A percentile compares a stretch with the other conserved stretches of the same genome.
Evolutionary conservation across 768 basidiomycete species (phyloP).

Genomic region (Tylopilus cervinicoccineus): DNA sequence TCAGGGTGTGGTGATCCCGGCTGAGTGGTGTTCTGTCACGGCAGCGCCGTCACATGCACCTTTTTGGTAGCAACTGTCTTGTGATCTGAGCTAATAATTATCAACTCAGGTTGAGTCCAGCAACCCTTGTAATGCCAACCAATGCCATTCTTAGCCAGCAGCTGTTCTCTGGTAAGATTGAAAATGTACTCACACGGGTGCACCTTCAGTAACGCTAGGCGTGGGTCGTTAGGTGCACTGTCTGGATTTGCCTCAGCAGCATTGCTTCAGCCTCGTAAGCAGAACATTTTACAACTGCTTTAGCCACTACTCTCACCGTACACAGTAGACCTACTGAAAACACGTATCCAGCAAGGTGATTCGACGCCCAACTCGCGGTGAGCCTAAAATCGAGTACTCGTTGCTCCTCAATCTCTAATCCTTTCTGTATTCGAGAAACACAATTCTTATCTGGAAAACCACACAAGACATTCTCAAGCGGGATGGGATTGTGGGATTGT

Average conservation of each 20-base stretch:
- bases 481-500: constrained; percentile 70
- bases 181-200: not conserved
- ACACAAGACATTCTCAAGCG: constrained; percentile 54
- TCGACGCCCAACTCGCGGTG: constrained; percentile 38
- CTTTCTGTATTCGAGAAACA: constrained; percentile 25
- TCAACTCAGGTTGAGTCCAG: too few species aligned
- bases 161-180: constrained; percentile 24
- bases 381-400: constrained; percentile 11
- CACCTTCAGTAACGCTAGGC: not conserved
- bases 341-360: constrained; percentile 84
- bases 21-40: too few species aligned
- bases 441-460: constrained; percentile 45
- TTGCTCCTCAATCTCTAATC: not conserved
- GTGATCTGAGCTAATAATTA: too few species aligned
- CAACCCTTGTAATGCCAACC: constrained; percentile 15
- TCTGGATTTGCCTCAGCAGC: constrained; percentile 77
- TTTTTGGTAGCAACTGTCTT: too few species aligned
- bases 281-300: not conserved
- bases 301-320: not conserved
- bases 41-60: too few species aligned
- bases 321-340: constrained; percentile 86
- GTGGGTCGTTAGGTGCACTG: constrained; percentile 50
- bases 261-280: constrained; percentile 72
- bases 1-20: too few species aligned
- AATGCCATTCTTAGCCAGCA: constrained; percentile 26